Base-by-base conservation (phyloP, 1,284 basidiomycete genomes). In the Irpex sp. region DNA sequence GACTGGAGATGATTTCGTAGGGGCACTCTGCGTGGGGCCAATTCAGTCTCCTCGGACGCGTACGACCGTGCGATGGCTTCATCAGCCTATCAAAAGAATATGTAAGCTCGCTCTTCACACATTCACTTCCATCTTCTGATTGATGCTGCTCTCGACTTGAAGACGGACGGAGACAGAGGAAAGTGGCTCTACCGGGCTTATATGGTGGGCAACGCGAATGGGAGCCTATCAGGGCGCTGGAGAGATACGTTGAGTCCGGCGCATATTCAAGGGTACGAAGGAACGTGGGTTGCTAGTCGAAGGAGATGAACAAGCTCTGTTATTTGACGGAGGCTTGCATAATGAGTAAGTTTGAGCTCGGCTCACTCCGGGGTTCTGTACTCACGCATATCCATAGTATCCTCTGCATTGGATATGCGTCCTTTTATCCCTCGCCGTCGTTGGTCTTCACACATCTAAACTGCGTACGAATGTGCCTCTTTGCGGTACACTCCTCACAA, bases 1-100 rank as follows among this genome's bases (percentile, higher is more conserved):
- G 36, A 26, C 26, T 15, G 55, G 26, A 21, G 15, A 21, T 40
- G 71, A 48, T 34, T 15, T 51, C 57, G 5, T 65, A 91, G 87
- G 91, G 90, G 8, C 91, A 92, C 73, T 92, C 91, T 3, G 84
- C 89, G 31, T 92, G 90, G 91, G 90, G 90, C 19, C 86, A 91
- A 68, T 92, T 92, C 73, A 87, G 80, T 62, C 74, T 92, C 17
- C 74, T 86, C 7, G 90, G 91, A 48, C 83, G 88, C 11, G 79
- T 92, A 37, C 79, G 91, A 61, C 84, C 87, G 26, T 82, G 80
- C 66, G 90, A 92, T 70, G 90, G 91, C 2, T 84, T 91, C 64
- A 79, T 92, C 51, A 87, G 82, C 65, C 70, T 92, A 2, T 85
- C 81, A 15, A 92, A 92, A 71, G 86, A 89, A 82, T 92, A 92